Evolutionary conservation across 2,329 filamentous ascomycete species (phyloP).

Genomic region (Leptodontidium sp.): DNA sequence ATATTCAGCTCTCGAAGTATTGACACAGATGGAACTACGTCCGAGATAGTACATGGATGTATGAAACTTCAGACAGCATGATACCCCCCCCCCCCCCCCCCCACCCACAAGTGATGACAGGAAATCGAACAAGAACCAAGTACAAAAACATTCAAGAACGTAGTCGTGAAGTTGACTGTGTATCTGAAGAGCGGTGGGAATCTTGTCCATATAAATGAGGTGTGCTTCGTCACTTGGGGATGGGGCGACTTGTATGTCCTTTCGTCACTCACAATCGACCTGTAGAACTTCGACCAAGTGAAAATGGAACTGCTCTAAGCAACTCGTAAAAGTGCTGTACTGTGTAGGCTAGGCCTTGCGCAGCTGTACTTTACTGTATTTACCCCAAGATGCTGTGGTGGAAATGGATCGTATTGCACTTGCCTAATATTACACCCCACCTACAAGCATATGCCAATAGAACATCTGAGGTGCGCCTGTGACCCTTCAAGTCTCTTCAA

Average conservation of each 20-base stretch:
- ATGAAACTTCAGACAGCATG: conserved; percentile 8
- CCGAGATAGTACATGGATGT: neutral
- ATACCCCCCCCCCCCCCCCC: too few relatives aligned
- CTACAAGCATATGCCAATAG: neutral
- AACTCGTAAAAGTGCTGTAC: neutral
- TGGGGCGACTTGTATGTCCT: neutral
- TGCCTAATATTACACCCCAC: neutral
- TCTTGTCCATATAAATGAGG: too few relatives aligned
- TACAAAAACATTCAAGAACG: neutral
- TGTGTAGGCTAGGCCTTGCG: conserved; percentile 25
- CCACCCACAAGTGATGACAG: neutral
- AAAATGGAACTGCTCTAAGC: neutral
- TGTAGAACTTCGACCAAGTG: too few relatives aligned
- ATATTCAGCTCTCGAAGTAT: conserved; percentile 4
- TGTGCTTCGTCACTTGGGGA: too few relatives aligned
- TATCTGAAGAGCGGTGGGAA: neutral
- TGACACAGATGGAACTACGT: neutral
- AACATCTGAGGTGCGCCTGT: neutral
- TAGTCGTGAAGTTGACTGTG: conserved; percentile 14
- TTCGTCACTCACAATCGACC: neutral
- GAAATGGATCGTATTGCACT: conserved; percentile 28
- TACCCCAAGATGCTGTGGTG: conserved; percentile 26
- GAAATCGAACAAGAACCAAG: neutral
- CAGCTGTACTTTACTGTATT: conserved; percentile 21
- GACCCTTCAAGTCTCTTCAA: neutral